phyloP scores from a whole-genome alignment of 352 stramenopile genomes.

The Pseudoperonospora humuli region DNA sequence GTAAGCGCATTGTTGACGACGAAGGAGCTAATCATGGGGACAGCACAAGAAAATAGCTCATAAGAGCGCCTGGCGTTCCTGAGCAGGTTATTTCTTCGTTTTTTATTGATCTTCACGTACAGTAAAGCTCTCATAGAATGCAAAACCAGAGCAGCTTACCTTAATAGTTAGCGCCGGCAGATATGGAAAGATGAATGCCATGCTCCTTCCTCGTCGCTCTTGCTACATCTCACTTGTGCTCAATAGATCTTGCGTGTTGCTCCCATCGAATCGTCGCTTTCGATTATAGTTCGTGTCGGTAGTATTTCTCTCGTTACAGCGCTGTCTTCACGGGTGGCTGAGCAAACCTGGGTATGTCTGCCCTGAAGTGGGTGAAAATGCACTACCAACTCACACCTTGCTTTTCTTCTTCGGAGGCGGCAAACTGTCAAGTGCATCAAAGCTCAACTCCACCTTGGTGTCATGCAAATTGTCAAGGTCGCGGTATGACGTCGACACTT shows the following conservation, averaged over 20 bases:
- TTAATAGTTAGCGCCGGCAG: constrained; percentile 12
- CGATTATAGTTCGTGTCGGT: constrained; percentile 13
- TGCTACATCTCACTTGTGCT: constrained; percentile 10
- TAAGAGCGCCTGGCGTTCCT: not conserved
- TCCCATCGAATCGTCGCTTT: constrained; percentile 15
- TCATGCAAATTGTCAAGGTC: constrained; percentile 79
- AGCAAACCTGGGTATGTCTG: constrained; percentile 2
- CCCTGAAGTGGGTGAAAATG: constrained; percentile 6
- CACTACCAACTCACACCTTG: constrained; percentile 40
- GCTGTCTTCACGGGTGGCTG: constrained; percentile 3
- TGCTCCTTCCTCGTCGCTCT: constrained; percentile 11
- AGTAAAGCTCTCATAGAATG: constrained; percentile 18
- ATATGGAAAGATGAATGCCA: constrained; percentile 3
- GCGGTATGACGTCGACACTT: constrained; percentile 78
- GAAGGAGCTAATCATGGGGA: constrained; percentile 11
- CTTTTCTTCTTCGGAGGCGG: constrained; percentile 83
- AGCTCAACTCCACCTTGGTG: constrained; percentile 78
- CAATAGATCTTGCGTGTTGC: constrained; percentile 13
- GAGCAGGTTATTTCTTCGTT: constrained; percentile 19
- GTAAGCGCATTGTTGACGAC: not conserved
- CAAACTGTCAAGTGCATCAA: constrained; percentile 70
- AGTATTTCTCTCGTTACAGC: constrained; percentile 16
- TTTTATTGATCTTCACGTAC: constrained; percentile 24
- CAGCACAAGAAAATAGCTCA: constrained; percentile 1
- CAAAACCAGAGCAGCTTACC: constrained; percentile 17